phyloP scores from a whole-genome alignment of 805 yeast species.

The Candida anglica region DNA sequence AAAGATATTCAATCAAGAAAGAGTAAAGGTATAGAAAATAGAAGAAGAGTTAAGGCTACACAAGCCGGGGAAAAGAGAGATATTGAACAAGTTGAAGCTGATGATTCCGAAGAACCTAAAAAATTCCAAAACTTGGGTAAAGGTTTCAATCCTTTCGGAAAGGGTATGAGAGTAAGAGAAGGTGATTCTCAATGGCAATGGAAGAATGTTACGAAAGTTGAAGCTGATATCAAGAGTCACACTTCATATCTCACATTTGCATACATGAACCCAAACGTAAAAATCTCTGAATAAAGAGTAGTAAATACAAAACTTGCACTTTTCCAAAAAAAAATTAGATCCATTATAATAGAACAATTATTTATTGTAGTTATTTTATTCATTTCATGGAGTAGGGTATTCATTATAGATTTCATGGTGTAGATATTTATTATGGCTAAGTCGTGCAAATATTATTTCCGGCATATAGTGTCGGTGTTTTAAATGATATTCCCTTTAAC shows the following conservation, averaged over 20 bases:
- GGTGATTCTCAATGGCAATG: slow-evolving; percentile 81
- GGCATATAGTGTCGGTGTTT: too few relatives aligned
- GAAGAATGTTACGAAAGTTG: slow-evolving; percentile 81
- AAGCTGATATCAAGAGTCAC: slow-evolving; percentile 84
- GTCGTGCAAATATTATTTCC: too few relatives aligned
- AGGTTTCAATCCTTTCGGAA: slow-evolving; percentile 90
- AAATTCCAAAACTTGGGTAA: slow-evolving; percentile 35
- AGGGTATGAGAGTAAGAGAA: slow-evolving; percentile 77
- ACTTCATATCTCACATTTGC: slow-evolving; percentile 96
- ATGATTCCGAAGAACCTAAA: slow-evolving; percentile 6
- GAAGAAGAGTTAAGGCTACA: slow-evolving; percentile 37
- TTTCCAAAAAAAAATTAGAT: too few relatives aligned
- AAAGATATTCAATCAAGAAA: slow-evolving; percentile 73
- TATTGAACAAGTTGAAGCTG: slow-evolving; percentile 11
- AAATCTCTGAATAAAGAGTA: slow-evolving; percentile 3
- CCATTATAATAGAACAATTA: too few relatives aligned
- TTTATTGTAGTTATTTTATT: too few relatives aligned
- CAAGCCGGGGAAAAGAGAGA: slow-evolving; percentile 17
- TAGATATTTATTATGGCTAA: too few relatives aligned
- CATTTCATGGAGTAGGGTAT: too few relatives aligned
- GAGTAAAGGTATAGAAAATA: slow-evolving; percentile 58
- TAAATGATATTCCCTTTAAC: too few relatives aligned
- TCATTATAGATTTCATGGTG: too few relatives aligned
- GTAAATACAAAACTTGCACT: too few relatives aligned
- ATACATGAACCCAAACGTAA: slow-evolving; percentile 25